A percentile compares a stretch with the other conserved stretches of the same genome.
These are phyloP conservation scores for Bipolaris sorokiniana DNA, from an alignment of 2,329 filamentous ascomycete species.

Conservation along the genomic window DNA sequence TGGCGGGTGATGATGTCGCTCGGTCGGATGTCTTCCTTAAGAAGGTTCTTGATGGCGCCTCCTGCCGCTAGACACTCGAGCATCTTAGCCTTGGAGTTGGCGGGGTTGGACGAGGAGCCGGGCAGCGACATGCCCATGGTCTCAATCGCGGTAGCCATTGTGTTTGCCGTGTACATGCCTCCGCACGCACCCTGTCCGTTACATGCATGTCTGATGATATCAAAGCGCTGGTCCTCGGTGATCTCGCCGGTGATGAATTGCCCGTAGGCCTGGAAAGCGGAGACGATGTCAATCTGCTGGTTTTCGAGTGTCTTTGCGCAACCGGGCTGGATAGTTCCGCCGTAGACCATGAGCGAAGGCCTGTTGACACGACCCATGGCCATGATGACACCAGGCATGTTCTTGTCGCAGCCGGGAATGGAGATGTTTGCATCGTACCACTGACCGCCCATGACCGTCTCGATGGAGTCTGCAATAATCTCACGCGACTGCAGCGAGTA, in stretches of 20 bases:
- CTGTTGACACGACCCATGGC: slow-evolving; percentile 95
- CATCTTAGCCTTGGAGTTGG: slow-evolving; percentile 58
- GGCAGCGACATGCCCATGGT: slow-evolving; percentile 59
- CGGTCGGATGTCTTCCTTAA: slow-evolving; percentile 59
- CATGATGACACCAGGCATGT: slow-evolving; percentile 74
- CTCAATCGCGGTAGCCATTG: slow-evolving; percentile 59
- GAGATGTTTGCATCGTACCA: slow-evolving; percentile 99
- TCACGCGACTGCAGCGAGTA: slow-evolving; percentile 94
- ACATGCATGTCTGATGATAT: slow-evolving; percentile 92
- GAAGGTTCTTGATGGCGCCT: slow-evolving; percentile 57
- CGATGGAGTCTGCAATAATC: slow-evolving; percentile 96
- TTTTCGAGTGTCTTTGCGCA: slow-evolving; percentile 75
- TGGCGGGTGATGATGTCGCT: slow-evolving; percentile 57
- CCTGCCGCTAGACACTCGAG: slow-evolving; percentile 58
- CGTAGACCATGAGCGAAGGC: slow-evolving; percentile 96
- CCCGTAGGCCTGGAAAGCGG: slow-evolving; percentile 96
- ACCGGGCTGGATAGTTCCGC: slow-evolving; percentile 90
- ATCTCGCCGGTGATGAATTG: slow-evolving; percentile 93
- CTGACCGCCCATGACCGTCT: slow-evolving; percentile 98
- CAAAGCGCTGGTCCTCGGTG: slow-evolving; percentile 86
- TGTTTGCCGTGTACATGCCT: slow-evolving; percentile 71
- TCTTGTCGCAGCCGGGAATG: slow-evolving; percentile 98
- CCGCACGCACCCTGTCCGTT: slow-evolving; percentile 83
- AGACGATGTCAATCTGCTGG: slow-evolving; percentile 87
- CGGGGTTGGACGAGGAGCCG: slow-evolving; percentile 59